Evolutionary conservation across 2,329 filamentous ascomycete genomes (phyloP).

Genomic region (Xylariaceae sp.): DNA sequence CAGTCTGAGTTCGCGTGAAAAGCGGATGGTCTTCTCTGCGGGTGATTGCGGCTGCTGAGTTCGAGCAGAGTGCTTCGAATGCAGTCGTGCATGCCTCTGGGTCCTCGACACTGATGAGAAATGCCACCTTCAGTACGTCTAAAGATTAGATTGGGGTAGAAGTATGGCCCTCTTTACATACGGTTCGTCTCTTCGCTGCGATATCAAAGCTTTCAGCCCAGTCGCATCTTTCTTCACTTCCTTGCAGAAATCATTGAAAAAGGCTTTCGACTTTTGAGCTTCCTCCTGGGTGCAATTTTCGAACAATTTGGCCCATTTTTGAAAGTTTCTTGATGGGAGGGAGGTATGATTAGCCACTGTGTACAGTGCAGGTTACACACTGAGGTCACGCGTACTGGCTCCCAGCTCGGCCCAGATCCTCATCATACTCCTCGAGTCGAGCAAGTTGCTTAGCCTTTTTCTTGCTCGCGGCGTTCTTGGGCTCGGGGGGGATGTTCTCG

Average conservation of each 20-base stretch:
- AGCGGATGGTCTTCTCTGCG: conserved; percentile 25
- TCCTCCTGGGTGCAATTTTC: conserved; percentile 30
- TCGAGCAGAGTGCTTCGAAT: conserved; percentile 20
- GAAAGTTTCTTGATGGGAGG: conserved; percentile 21
- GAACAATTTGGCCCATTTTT: conserved; percentile 26
- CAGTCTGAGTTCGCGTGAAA: conserved; percentile 22
- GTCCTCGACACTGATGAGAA: conserved; percentile 10
- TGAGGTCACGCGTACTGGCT: conserved; percentile 18
- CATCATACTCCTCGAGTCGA: conserved; percentile 29
- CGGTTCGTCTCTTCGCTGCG: conserved; percentile 28
- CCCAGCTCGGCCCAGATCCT: conserved; percentile 26
- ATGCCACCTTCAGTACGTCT: conserved; percentile 4
- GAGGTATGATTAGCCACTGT: background rate
- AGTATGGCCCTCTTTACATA: conserved; percentile 16
- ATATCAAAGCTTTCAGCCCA: conserved; percentile 20
- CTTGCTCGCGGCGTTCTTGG: conserved; percentile 5
- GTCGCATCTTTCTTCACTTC: conserved; percentile 21
- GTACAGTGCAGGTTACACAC: background rate
- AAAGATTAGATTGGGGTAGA: background rate
- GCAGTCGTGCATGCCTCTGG: conserved; percentile 8
- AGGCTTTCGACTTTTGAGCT: conserved; percentile 27
- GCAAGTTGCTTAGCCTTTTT: conserved; percentile 22
- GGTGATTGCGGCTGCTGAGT: background rate
- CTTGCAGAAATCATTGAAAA: conserved; percentile 27
- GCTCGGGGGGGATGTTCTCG: background rate